Evolutionary conservation across 768 basidiomycete species (phyloP).

Genomic region (Hericium rajendrae): DNA sequence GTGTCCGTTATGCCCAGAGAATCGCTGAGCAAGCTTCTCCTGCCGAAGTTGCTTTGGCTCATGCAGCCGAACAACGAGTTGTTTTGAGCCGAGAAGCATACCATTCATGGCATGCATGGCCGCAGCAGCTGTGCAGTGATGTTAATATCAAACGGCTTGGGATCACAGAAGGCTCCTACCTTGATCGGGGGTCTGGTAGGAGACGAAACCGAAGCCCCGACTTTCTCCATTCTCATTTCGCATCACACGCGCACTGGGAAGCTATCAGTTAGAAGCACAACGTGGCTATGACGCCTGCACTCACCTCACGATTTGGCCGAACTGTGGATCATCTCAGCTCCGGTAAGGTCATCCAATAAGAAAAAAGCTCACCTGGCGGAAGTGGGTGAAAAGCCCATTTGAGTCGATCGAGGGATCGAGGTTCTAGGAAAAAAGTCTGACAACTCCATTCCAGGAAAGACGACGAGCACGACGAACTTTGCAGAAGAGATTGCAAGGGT

Average conservation of each 20-base stretch:
- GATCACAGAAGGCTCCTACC: constrained; percentile 30
- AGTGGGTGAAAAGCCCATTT: constrained; percentile 73
- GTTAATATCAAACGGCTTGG: constrained; percentile 4
- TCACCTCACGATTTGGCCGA: constrained; percentile 83
- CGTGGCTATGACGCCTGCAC: not conserved
- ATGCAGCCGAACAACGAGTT: constrained; percentile 78
- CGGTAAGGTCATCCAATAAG: not conserved
- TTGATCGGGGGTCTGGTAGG: constrained; percentile 75
- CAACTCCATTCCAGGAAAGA: not conserved
- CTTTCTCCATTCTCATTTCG: constrained; percentile 73
- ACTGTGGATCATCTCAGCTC: constrained; percentile 32
- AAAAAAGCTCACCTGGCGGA: constrained; percentile 51
- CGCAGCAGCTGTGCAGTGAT: constrained; percentile 39
- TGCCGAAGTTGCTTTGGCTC: constrained; percentile 89
- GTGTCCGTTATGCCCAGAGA: constrained; percentile 65
- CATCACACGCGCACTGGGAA: constrained; percentile 82
- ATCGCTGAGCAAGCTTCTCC: constrained; percentile 80
- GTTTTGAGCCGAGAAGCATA: constrained; percentile 55
- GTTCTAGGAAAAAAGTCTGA: constrained; percentile 40
- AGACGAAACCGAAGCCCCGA: constrained; percentile 88
- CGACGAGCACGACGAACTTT: constrained; percentile 39
- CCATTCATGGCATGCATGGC: constrained; percentile 84
- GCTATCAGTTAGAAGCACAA: not conserved
- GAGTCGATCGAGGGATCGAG: constrained; percentile 80
- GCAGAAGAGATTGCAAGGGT: constrained; percentile 86